Percentiles rank a stretch among this genome's conserved stretches.
Evolutionary conservation across 148 eudicot species (phyloP).

Genomic region (Heliosperma pusillum): DNA sequence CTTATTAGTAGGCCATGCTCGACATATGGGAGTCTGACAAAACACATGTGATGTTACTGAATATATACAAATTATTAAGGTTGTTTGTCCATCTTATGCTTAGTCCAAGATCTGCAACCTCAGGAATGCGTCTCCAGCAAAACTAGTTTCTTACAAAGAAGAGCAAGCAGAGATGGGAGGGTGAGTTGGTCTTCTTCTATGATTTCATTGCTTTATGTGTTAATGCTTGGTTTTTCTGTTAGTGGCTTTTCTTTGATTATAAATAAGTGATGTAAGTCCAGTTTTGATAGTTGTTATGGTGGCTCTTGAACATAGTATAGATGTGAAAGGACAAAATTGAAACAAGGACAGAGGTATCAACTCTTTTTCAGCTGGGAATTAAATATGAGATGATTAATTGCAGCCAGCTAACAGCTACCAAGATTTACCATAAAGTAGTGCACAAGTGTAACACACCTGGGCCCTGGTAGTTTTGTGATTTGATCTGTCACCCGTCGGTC

Average conservation of each 20-base stretch:
- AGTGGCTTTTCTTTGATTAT: neutral
- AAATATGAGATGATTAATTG: neutral
- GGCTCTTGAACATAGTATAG: neutral
- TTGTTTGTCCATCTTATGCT: slow-evolving; percentile 9
- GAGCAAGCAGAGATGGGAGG: slow-evolving; percentile 94
- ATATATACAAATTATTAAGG: neutral
- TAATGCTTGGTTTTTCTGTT: neutral
- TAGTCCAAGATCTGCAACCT: slow-evolving; percentile 82
- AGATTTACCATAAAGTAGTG: neutral
- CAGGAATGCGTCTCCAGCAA: slow-evolving; percentile 52
- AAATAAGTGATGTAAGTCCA: neutral
- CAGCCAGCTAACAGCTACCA: neutral
- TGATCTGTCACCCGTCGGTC: neutral
- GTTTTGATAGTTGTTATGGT: neutral
- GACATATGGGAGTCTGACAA: neutral
- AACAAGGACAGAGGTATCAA: too few species aligned
- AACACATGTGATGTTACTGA: slow-evolving; percentile 11
- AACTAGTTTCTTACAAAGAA: slow-evolving; percentile 54
- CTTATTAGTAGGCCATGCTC: neutral
- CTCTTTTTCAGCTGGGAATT: neutral
- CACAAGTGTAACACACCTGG: neutral
- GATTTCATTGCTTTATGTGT: neutral
- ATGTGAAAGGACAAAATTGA: neutral
- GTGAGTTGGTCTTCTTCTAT: slow-evolving; percentile 42
- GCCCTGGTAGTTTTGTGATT: neutral